A percentile compares a stretch with the other conserved stretches of the same genome.
Conservation (phyloP, 306 rosid species). For the Vigna mungo region DNA sequence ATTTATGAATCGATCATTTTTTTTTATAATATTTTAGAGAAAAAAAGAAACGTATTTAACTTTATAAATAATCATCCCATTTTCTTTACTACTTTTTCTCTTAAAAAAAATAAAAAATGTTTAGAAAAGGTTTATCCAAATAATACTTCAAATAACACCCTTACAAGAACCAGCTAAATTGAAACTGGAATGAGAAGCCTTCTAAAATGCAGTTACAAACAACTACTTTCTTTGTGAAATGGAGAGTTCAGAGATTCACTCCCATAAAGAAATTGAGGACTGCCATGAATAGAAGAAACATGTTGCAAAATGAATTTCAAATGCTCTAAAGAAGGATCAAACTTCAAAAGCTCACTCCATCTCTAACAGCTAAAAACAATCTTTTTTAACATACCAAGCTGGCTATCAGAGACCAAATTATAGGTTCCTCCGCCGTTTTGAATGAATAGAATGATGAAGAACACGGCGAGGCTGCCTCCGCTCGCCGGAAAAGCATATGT, state of each 20-base stretch:
- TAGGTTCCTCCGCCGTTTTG: conserved; percentile 51
- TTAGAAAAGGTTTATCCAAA: too few species aligned
- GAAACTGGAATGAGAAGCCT: conserved; percentile 14
- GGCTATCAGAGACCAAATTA: conserved; percentile 6
- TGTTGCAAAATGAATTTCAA: conserved; percentile 16
- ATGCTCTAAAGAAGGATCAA: conserved; percentile 28
- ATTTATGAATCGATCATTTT: too few species aligned
- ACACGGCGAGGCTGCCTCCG: conserved; percentile 23
- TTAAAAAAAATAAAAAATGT: too few species aligned
- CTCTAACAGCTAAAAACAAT: neutral
- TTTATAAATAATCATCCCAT: too few species aligned
- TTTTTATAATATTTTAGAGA: too few species aligned
- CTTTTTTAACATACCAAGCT: neutral
- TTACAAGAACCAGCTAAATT: too few species aligned
- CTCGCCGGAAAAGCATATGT: conserved; percentile 43
- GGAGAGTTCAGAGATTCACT: conserved; percentile 5
- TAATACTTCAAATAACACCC: too few species aligned
- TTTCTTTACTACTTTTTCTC: too few species aligned
- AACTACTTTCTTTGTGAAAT: conserved; percentile 35
- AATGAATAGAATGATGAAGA: conserved; percentile 33
- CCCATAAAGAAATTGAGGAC: conserved; percentile 25
- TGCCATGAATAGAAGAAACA: conserved; percentile 16
- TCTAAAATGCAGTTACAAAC: neutral
- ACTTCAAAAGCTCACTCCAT: conserved; percentile 28
- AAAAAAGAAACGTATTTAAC: too few species aligned